phyloP scores from a whole-genome alignment of 2,329 filamentous ascomycete genomes.

The Lecanicillium sp. region DNA sequence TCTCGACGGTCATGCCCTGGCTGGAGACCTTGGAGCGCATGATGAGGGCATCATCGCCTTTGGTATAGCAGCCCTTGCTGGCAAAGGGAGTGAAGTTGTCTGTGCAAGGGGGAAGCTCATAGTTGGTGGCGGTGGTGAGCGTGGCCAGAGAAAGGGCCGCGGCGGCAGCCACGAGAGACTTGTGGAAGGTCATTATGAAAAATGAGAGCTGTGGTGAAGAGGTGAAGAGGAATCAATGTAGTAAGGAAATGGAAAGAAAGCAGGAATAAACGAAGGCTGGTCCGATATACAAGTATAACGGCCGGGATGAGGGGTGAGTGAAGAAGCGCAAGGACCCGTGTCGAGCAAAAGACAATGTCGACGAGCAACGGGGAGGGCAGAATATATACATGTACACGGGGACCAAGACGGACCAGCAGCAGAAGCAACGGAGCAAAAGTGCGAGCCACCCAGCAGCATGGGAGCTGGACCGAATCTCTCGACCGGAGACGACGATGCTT shows the following conservation, averaged over 20 bases:
- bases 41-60: conserved; percentile 33
- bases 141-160: conserved; percentile 34
- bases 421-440: not conserved
- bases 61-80: conserved; percentile 42
- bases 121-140: conserved; percentile 34
- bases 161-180: conserved; percentile 28
- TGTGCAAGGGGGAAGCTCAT: conserved; percentile 39
- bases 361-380: not conserved
- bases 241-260: conserved; percentile 6
- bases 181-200: conserved; percentile 27
- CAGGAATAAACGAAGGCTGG: conserved; percentile 17
- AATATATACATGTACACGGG: conserved; percentile 9
- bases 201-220: conserved; percentile 16
- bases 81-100: conserved; percentile 41
- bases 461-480: conserved; percentile 2
- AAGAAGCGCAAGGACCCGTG: conserved; percentile 7
- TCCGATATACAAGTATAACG: conserved; percentile 16
- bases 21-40: conserved; percentile 35
- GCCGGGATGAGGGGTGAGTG: not conserved
- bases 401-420: not conserved
- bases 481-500: conserved; percentile 1
- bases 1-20: conserved; percentile 41
- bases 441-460: not conserved
- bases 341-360: not conserved
- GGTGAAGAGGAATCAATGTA: conserved; percentile 11